Evolutionary conservation across 2,329 filamentous ascomycete species (phyloP).

Genomic region (Colletotrichum lupini): DNA sequence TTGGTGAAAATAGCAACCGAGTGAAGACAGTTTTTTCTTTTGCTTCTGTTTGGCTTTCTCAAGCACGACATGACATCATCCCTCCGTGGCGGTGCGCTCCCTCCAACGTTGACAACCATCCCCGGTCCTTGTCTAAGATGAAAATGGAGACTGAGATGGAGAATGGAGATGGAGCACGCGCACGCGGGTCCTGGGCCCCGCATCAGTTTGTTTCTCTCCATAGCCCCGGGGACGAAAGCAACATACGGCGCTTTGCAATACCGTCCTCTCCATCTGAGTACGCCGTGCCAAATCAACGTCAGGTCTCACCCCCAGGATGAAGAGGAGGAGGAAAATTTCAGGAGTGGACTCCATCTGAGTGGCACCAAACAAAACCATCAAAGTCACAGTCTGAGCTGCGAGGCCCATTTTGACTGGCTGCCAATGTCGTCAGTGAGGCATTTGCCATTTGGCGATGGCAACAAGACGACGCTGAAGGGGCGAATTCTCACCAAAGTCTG

Average conservation of each 20-base stretch:
- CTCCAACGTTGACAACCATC: constrained; percentile 16
- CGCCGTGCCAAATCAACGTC: constrained; percentile 4
- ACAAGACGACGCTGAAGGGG: constrained; percentile 13
- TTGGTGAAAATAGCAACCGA: background rate
- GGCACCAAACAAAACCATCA: constrained; percentile 18
- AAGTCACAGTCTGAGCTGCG: background rate
- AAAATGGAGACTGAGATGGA: constrained; percentile 3
- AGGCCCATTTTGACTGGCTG: constrained; percentile 30
- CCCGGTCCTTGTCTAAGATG: constrained; percentile 16
- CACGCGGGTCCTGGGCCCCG: background rate
- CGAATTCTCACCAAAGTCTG: background rate
- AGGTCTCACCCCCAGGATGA: background rate
- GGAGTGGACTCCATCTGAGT: constrained; percentile 17
- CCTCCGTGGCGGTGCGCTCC: constrained; percentile 24
- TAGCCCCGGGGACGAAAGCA: background rate
- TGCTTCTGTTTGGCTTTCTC: background rate
- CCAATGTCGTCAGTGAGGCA: constrained; percentile 29
- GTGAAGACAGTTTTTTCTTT: background rate
- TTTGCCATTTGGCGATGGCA: constrained; percentile 24
- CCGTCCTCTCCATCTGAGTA: background rate
- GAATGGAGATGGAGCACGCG: background rate
- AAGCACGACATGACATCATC: constrained; percentile 30
- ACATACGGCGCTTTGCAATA: background rate
- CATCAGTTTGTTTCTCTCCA: background rate
- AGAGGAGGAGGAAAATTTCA: background rate